phyloP scores from a whole-genome alignment of 345 rosid species.

The Syzygium jambos region DNA sequence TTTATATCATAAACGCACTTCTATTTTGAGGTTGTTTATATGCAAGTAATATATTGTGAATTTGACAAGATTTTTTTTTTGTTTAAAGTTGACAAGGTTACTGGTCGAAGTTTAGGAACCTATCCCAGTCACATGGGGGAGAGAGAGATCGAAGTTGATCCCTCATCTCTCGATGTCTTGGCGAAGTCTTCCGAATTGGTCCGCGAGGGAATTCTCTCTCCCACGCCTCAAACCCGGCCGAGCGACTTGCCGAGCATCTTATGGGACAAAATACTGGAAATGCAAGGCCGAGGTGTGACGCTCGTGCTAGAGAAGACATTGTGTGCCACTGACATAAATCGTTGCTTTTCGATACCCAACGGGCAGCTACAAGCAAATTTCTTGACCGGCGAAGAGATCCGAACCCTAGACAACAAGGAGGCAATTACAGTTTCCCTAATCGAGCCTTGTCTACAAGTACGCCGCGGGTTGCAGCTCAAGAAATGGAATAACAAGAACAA shows the following conservation, averaged over 20 bases:
- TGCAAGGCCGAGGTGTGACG: fast-evolving
- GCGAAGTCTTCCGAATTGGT: fast-evolving
- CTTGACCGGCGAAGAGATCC: neutral
- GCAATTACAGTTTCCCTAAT: fast-evolving
- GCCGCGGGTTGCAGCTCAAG: neutral
- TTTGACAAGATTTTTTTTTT: too few species aligned
- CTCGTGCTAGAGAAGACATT: neutral
- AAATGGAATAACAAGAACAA: too few species aligned
- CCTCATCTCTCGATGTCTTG: neutral
- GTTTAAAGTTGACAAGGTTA: too few species aligned
- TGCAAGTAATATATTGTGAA: too few species aligned
- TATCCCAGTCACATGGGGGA: neutral
- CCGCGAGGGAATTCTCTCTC: neutral
- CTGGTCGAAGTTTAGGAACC: too few species aligned
- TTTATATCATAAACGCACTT: too few species aligned
- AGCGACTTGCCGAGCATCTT: fast-evolving
- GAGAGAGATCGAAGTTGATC: neutral
- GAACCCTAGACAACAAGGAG: fast-evolving
- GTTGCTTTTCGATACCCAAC: too few species aligned
- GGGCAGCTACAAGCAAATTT: fast-evolving
- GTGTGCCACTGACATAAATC: too few species aligned
- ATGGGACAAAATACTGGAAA: neutral
- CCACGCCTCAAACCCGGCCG: neutral
- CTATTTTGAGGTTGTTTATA: too few species aligned
- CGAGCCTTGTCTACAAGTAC: neutral